A percentile compares a stretch with the other conserved stretches of the same genome.
These are phyloP conservation scores for Pestalotiopsis sp. DNA, from an alignment of 2,329 filamentous ascomycete genomes.

Conservation along the genomic window DNA sequence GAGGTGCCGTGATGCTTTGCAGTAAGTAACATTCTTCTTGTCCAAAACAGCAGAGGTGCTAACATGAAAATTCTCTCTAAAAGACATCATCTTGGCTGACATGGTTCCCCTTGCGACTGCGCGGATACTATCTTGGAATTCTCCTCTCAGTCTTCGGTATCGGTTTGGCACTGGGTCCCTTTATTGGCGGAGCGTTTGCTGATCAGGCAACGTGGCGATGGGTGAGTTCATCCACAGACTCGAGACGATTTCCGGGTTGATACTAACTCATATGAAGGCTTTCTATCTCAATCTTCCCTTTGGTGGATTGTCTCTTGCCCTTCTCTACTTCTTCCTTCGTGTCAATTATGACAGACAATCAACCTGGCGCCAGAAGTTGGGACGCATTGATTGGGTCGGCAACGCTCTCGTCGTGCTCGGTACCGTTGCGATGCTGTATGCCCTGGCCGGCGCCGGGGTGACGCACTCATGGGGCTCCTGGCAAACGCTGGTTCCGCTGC, in stretches of 20 bases:
- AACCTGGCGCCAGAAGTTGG: conserved; percentile 7
- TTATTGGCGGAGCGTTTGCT: conserved; percentile 13
- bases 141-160: background rate
- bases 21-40: background rate
- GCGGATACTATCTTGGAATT: background rate
- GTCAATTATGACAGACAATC: conserved; percentile 9
- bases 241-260: too few relatives aligned
- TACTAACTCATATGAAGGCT: conserved; percentile 11
- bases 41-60: too few relatives aligned
- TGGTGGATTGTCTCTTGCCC: conserved; percentile 27
- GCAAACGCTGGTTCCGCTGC: conserved; percentile 17
- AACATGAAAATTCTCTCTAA: too few relatives aligned
- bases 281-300: conserved; percentile 40
- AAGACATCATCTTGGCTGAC: background rate
- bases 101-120: background rate
- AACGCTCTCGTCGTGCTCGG: conserved; percentile 32
- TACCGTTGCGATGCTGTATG: conserved; percentile 26
- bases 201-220: conserved; percentile 37
- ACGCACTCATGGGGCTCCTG: conserved; percentile 20
- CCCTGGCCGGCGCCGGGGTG: conserved; percentile 30
- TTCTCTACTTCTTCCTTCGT: conserved; percentile 33
- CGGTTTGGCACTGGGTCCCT: background rate
- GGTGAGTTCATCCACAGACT: conserved; percentile 12
- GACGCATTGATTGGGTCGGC: conserved; percentile 38
- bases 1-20: background rate